These are phyloP conservation scores for Alternaria sp. DNA, from an alignment of 2,329 filamentous ascomycete species.

Conservation along the genomic window DNA sequence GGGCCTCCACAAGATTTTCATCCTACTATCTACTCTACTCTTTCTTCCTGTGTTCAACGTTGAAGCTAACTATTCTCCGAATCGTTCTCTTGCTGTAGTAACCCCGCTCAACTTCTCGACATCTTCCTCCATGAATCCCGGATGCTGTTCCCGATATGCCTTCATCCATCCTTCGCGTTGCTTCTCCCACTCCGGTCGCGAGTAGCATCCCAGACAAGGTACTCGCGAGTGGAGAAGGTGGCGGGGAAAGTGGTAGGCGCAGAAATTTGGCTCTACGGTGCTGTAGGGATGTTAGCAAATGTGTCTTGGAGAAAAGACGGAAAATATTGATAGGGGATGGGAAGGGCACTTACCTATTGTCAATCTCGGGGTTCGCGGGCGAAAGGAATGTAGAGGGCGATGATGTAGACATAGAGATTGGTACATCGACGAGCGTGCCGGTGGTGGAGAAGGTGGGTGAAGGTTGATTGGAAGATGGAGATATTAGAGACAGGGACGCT, in stretches of 20 bases:
- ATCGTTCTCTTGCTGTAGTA: constrained; percentile 25
- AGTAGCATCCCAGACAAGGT: constrained; percentile 42
- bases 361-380: not conserved
- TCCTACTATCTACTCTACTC: constrained; percentile 1
- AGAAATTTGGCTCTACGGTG: constrained; percentile 24
- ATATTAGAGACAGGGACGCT: not conserved
- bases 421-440: constrained; percentile 5
- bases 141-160: constrained; percentile 32
- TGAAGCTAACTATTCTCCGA: constrained; percentile 8
- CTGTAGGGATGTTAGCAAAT: not conserved
- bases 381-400: not conserved
- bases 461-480: not conserved
- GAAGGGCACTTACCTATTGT: not conserved
- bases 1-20: not conserved
- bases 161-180: constrained; percentile 27
- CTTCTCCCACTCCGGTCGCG: constrained; percentile 25
- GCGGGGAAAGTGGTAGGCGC: constrained; percentile 33
- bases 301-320: not conserved
- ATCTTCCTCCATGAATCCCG: constrained; percentile 25
- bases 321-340: not conserved
- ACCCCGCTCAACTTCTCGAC: constrained; percentile 33
- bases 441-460: constrained; percentile 10
- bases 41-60: not conserved
- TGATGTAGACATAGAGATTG: not conserved
- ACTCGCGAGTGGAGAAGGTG: constrained; percentile 23